Conservation (phyloP, 345 rosid species). For the Angophora floribunda region DNA sequence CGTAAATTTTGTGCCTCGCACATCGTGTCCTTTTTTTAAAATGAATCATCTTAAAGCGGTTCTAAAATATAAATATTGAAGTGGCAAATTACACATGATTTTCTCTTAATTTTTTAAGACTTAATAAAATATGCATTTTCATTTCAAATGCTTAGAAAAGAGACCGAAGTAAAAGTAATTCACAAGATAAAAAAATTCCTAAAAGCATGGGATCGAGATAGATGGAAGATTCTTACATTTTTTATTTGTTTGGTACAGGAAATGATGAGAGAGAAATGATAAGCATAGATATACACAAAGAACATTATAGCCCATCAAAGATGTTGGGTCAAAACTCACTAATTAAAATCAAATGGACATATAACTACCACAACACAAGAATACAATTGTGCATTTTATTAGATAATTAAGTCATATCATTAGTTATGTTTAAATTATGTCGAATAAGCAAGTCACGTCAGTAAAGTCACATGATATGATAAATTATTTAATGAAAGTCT, state of each 20-base stretch:
- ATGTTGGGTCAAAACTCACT: neutral
- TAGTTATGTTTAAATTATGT: neutral
- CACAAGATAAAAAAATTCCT: neutral
- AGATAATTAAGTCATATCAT: neutral
- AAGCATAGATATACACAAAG: neutral
- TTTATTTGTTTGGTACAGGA: neutral
- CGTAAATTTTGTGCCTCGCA: too few species aligned
- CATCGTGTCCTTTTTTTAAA: neutral
- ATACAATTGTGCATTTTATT: neutral
- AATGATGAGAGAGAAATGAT: neutral
- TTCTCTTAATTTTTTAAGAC: neutral
- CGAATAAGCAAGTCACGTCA: fast-evolving
- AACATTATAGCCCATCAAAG: neutral
- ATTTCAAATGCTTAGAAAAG: fast-evolving
- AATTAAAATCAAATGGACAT: fast-evolving
- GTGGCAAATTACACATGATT: neutral
- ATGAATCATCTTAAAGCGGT: neutral
- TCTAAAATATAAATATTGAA: neutral
- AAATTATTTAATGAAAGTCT: fast-evolving
- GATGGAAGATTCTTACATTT: fast-evolving
- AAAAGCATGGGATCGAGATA: neutral
- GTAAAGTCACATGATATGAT: neutral
- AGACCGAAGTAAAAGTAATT: fast-evolving
- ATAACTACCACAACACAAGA: too few species aligned
- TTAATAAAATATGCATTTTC: fast-evolving